Percentiles rank a stretch among this genome's conserved stretches.
These are phyloP conservation scores for Phialemonium atrogriseum DNA, from an alignment of 2,329 filamentous ascomycete species.

Conservation along the genomic window DNA sequence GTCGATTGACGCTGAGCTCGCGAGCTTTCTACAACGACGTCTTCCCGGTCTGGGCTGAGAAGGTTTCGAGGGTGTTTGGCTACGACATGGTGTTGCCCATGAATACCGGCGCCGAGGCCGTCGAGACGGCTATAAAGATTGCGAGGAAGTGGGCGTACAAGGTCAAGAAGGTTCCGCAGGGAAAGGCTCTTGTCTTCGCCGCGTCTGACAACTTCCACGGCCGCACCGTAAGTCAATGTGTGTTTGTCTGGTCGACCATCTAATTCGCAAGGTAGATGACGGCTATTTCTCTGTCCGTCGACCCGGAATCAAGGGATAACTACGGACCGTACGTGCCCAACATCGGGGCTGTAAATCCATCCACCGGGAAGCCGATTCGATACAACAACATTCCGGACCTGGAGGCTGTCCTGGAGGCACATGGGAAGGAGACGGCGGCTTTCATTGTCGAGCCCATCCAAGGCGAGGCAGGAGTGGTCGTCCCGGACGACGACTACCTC, in stretches of 20 bases:
- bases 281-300: conserved; percentile 89
- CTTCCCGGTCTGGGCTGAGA: conserved; percentile 91
- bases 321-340: conserved; percentile 94
- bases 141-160: conserved; percentile 98
- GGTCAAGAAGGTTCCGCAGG: conserved; percentile 78
- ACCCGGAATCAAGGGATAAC: conserved; percentile 92
- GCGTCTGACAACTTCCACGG: conserved; percentile 94
- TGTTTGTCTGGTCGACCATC: background rate
- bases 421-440: conserved; percentile 79
- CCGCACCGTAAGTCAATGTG: conserved; percentile 61
- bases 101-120: conserved; percentile 95
- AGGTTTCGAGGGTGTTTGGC: conserved; percentile 79
- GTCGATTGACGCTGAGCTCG: conserved; percentile 82
- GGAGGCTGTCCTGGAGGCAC: conserved; percentile 67
- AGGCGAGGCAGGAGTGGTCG: conserved; percentile 93
- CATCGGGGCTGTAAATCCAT: conserved; percentile 68
- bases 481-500: conserved; percentile 86
- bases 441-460: conserved; percentile 97
- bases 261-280: conserved; percentile 55
- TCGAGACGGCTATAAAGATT: conserved; percentile 93
- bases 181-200: conserved; percentile 76
- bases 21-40: conserved; percentile 98
- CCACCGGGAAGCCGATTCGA: conserved; percentile 67
- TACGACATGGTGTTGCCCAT: conserved; percentile 98
- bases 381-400: conserved; percentile 83